Base-by-base conservation (phyloP, 768 basidiomycete species). In the Russula sp. region DNA sequence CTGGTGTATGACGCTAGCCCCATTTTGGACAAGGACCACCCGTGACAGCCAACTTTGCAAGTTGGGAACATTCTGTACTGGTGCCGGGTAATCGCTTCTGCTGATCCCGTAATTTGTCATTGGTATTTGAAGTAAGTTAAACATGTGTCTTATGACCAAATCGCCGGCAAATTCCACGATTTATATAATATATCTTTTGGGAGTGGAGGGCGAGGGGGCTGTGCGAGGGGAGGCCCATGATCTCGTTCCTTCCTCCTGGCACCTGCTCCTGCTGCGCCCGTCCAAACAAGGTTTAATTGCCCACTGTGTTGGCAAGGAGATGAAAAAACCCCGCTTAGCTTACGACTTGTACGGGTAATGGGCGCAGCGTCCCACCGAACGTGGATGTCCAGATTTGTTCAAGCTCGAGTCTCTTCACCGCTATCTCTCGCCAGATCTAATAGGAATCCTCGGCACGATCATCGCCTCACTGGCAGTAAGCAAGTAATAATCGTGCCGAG, bases 231-330 rank as follows among this genome's bases (percentile, higher is more conserved):
- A 16, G 6, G 42, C n/a, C 44, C 45, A 22, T 34, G 55, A 56
- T 45, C 22, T 45, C 31, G 55, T 32, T 44, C 18, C 37, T 45
- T 39, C n/a, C n/a, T 16, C 9, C 16, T 27, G 37, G 31, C 22
- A 35, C 44, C 31, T 27, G 11, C 35, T 53, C 49, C 18, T 35
- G 27, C 45, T 37, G 51, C 56, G 40, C 35, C 52, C 18, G 52
- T 55, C 57, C 62, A 35, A 63, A 63, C 62, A 49, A 49, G 62
- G 62, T 44, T 59, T 59, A 63, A 63, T 63, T 62, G 40, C 42
- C 10, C 44, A 27, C n/a, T 31, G 47, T 59, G 62, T 63, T 63
- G 62, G 57, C 62, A 63, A 59, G 57, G 62, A 16, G 57, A 63
- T 59, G 47, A 27, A 6, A 42, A 51, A 34, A 47, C n/a, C 27